Evolutionary conservation across 441 rosid species (phyloP).

Genomic region (Kokia cookei): DNA sequence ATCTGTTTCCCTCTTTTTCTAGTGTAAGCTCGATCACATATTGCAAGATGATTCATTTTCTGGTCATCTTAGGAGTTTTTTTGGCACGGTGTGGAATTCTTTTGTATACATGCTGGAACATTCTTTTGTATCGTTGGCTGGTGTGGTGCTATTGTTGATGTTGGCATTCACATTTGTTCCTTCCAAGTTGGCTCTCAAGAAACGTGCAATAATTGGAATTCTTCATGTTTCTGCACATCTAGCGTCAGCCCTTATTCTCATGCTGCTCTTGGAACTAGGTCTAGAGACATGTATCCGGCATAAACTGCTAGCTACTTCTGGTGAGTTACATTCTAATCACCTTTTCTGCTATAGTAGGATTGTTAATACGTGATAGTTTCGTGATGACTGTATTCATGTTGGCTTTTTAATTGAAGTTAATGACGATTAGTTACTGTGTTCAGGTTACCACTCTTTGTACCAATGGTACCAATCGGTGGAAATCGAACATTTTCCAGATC

Average conservation of each 20-base stretch:
- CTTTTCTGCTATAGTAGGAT: not conserved
- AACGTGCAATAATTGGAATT: slow-evolving; percentile 64
- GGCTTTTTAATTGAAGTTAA: slow-evolving; percentile 5
- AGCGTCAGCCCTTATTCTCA: slow-evolving; percentile 81
- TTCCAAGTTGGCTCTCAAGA: slow-evolving; percentile 80
- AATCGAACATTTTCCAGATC: slow-evolving; percentile 96
- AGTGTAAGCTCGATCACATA: slow-evolving; percentile 91
- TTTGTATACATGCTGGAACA: slow-evolving; percentile 62
- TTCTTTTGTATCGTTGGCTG: slow-evolving; percentile 77
- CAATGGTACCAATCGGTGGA: slow-evolving; percentile 96
- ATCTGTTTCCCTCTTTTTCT: slow-evolving; percentile 24
- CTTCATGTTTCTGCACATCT: slow-evolving; percentile 91
- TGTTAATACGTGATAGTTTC: not conserved
- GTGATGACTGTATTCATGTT: not conserved
- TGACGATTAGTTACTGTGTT: slow-evolving; percentile 3
- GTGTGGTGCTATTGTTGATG: slow-evolving; percentile 60
- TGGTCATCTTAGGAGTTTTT: slow-evolving; percentile 80
- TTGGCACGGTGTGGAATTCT: slow-evolving; percentile 70
- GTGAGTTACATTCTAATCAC: slow-evolving; percentile 26
- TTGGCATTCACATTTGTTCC: slow-evolving; percentile 78
- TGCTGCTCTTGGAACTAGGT: slow-evolving; percentile 92
- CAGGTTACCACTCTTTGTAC: slow-evolving; percentile 92
- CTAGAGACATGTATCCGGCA: slow-evolving; percentile 87
- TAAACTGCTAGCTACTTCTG: slow-evolving; percentile 89
- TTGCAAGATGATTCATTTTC: slow-evolving; percentile 84